Conservation (phyloP, 202 grass and related monocot genomes). For the Cymbopogon flexuosus region DNA sequence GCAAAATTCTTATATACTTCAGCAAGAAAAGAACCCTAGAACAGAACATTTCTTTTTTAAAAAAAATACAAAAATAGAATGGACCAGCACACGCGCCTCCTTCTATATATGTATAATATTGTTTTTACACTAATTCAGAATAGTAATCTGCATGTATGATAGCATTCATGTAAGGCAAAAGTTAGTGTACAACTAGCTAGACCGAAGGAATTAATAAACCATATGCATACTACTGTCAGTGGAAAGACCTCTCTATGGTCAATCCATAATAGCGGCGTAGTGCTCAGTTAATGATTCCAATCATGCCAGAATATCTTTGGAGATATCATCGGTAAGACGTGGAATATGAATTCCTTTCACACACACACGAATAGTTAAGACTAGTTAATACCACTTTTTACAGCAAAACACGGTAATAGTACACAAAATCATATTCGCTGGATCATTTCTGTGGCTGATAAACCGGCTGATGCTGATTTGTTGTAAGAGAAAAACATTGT, state of each 20-base stretch:
- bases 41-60: not conserved
- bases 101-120: not conserved
- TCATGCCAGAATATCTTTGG: slow-evolving; percentile 25
- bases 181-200: not conserved
- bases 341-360: not conserved
- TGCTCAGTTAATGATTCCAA: slow-evolving; percentile 29
- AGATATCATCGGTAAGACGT: slow-evolving; percentile 5
- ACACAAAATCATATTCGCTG: not conserved
- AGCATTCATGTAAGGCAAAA: not conserved
- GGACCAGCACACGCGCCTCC: not conserved
- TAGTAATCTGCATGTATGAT: not conserved
- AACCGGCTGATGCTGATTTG: no score
- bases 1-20: slow-evolving; percentile 12
- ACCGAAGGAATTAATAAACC: not conserved
- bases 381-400: not conserved
- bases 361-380: not conserved
- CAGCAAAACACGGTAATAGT: not conserved
- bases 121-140: not conserved
- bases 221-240: not conserved
- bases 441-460: no score
- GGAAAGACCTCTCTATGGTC: slow-evolving; percentile 7
- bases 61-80: not conserved
- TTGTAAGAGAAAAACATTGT: no score
- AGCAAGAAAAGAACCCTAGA: slow-evolving; percentile 12
- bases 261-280: slow-evolving; percentile 19